Evolutionary conservation across 768 basidiomycete genomes (phyloP), one percentile per base, ranked within the genome.

Genomic region (Lyophyllum semitale): DNA sequence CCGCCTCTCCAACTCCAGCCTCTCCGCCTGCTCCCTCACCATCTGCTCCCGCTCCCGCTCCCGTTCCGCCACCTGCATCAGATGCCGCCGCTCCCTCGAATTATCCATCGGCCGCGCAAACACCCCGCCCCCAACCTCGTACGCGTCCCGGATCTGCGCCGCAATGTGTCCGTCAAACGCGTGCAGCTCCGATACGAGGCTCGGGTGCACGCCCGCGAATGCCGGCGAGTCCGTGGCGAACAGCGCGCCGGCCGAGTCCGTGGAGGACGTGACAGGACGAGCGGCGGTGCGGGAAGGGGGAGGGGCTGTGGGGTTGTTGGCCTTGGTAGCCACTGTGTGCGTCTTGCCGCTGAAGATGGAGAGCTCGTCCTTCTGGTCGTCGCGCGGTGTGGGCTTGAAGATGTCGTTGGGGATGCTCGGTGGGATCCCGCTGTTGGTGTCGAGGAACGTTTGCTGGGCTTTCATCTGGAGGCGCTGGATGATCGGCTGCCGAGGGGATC

Each of bases 341-440:
- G 84, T 89, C 62, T 84, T 81, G n/a, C 89, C 89, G 46, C 87
- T 83, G 67, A 91, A 91, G 23, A 91, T 88, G 6, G 83, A 81
- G 22, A 91, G 70, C 63, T 90, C 88, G 64, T 91, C 89, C 52
- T 84, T 79, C n/a, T 72, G 68, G 35, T 78, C 80, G 23, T 72
- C 70, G 11, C 66, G 58, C 12, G 71, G 58, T 0, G 84, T 80
- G 8, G 80, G 73, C 20, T 76, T 72, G 67, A 89, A 89, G 26
- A 87, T 86, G 68, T 87, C 84, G 59, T 76, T 77, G 15, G 76
- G 77, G 47, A 76, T 71, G 45, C 69, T 70, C 2, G 76, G 65
- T 8, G 80, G 73, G 30, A 77, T 71, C 6, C 83, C 81, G 27
- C 69, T 80, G 59, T 73, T 72, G 12, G 76, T 74, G 30, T 83